phyloP scores from a whole-genome alignment of 1,284 basidiomycete genomes.

The Erythrobasidium hasegawianum region DNA sequence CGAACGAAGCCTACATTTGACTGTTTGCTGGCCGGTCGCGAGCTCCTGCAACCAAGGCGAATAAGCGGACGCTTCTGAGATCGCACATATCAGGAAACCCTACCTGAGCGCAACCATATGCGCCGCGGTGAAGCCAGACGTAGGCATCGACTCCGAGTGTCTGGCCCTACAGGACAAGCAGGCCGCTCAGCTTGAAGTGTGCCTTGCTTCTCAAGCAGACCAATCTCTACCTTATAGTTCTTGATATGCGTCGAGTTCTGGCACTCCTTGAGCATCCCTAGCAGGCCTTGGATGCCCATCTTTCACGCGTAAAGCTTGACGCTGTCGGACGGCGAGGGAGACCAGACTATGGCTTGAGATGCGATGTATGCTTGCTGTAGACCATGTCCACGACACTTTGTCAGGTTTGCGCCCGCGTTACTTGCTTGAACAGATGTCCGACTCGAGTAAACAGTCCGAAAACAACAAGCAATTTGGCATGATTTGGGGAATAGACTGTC shows the following conservation, averaged over 20 bases:
- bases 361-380: too few species aligned
- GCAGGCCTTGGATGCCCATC: constrained; percentile 92
- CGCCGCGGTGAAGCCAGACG: constrained; percentile 87
- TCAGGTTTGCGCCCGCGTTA: too few species aligned
- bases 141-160: constrained; percentile 41
- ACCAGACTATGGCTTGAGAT: too few species aligned
- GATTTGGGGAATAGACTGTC: too few species aligned
- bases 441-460: too few species aligned
- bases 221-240: constrained; percentile 60
- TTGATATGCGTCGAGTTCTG: constrained; percentile 72
- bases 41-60: constrained; percentile 60
- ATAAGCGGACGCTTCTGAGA: not conserved
- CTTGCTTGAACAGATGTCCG: too few species aligned
- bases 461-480: too few species aligned
- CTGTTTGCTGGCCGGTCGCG: constrained; percentile 75
- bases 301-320: too few species aligned
- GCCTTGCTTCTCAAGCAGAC: too few species aligned
- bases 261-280: constrained; percentile 79
- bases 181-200: not conserved
- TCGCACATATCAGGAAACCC: constrained; percentile 7
- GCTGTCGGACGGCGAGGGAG: too few species aligned
- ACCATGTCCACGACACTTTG: too few species aligned
- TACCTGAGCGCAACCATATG: constrained; percentile 72
- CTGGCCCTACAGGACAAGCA: constrained; percentile 42
- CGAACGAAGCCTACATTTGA: constrained; percentile 59